Evolutionary conservation across 202 grass and related monocot species (phyloP).

Genomic region (Setaria viridis): DNA sequence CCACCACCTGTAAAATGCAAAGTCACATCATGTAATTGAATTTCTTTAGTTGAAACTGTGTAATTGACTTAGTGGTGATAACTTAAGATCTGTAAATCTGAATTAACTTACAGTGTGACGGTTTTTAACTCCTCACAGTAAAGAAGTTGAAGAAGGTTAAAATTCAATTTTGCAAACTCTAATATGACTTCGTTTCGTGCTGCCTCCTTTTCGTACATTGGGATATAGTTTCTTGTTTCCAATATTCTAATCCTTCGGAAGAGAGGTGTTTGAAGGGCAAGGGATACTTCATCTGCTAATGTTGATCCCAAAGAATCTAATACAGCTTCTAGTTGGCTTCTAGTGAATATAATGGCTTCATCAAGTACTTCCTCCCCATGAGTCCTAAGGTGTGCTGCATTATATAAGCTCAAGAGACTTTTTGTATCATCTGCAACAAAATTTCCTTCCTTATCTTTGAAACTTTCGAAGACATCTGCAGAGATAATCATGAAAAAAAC

Average conservation of each 20-base stretch:
- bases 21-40: background rate
- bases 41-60: background rate
- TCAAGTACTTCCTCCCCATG: constrained; percentile 55
- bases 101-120: constrained; percentile 41
- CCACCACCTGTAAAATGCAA: constrained; percentile 48
- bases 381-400: constrained; percentile 52
- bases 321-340: background rate
- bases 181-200: constrained; percentile 39
- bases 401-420: constrained; percentile 58
- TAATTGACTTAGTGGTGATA: background rate
- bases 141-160: constrained; percentile 52
- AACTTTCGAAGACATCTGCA: constrained; percentile 55
- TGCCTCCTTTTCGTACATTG: constrained; percentile 44
- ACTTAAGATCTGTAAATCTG: background rate
- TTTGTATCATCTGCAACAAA: constrained; percentile 39
- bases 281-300: constrained; percentile 38
- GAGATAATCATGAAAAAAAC: background rate
- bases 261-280: constrained; percentile 49
- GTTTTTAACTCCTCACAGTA: constrained; percentile 60
- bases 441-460: constrained; percentile 50
- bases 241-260: constrained; percentile 48
- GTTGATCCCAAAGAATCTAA: constrained; percentile 23
- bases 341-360: constrained; percentile 48
- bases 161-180: constrained; percentile 68
- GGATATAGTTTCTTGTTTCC: constrained; percentile 53